These are phyloP conservation scores for Metschnikowia kofuensis DNA, from an alignment of 805 yeast species.

Conservation along the genomic window DNA sequence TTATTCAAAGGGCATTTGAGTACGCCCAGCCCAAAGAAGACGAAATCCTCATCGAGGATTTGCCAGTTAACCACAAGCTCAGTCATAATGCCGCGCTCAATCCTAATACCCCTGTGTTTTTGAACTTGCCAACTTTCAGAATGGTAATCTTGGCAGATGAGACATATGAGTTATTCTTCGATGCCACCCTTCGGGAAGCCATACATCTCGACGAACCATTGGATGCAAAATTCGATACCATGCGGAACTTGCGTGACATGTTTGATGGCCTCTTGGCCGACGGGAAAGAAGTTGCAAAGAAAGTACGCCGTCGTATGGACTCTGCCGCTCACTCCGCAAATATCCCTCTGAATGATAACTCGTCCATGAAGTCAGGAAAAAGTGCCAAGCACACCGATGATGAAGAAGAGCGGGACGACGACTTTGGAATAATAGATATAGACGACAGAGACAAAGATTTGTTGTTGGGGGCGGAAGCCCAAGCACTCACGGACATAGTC, in stretches of 20 bases:
- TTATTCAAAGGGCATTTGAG: slow-evolving; percentile 84
- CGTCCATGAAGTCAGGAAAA: slow-evolving; percentile 17
- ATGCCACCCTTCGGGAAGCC: slow-evolving; percentile 62
- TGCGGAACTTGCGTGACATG: slow-evolving; percentile 73
- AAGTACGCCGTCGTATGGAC: slow-evolving; percentile 86
- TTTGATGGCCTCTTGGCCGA: slow-evolving; percentile 90
- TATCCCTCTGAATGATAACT: slow-evolving; percentile 15
- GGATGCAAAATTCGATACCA: slow-evolving; percentile 44
- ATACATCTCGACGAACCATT: slow-evolving; percentile 62
- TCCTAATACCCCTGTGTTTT: slow-evolving; percentile 70
- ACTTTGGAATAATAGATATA: slow-evolving; percentile 37
- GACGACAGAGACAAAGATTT: slow-evolving; percentile 46
- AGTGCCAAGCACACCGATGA: slow-evolving; percentile 15
- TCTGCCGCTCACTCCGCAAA: slow-evolving; percentile 46
- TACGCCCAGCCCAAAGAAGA: slow-evolving; percentile 72
- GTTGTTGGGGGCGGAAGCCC: slow-evolving; percentile 49
- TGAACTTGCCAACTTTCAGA: slow-evolving; percentile 83
- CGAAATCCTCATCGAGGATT: slow-evolving; percentile 35
- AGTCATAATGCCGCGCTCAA: slow-evolving; percentile 79
- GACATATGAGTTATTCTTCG: slow-evolving; percentile 82
- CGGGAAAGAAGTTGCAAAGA: slow-evolving; percentile 87
- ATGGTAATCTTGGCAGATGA: slow-evolving; percentile 95
- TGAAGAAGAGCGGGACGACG: slow-evolving; percentile 49
- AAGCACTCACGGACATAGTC: slow-evolving; percentile 31
- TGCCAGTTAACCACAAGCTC: slow-evolving; percentile 35